Evolutionary conservation across 2,329 filamentous ascomycete genomes (phyloP).

Genomic region (Cordyceps cicadae): DNA sequence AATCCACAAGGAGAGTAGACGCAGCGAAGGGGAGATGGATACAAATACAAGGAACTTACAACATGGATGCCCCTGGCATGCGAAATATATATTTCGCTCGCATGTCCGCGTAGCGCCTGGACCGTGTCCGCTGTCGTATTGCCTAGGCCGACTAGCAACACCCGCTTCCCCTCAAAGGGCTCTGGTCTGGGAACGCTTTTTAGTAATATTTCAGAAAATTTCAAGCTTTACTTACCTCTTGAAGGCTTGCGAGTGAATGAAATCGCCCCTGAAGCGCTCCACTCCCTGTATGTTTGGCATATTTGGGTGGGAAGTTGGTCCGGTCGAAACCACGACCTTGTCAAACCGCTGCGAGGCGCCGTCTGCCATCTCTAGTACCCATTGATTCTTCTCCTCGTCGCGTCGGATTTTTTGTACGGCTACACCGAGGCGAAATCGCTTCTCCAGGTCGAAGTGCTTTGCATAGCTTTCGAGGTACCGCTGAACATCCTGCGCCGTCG

Average conservation of each 20-base stretch:
- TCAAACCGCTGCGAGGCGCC: slow-evolving; percentile 23
- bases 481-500: slow-evolving; percentile 19
- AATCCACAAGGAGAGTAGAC: background rate
- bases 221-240: slow-evolving; percentile 19
- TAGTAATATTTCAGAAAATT: background rate
- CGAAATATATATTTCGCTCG: slow-evolving; percentile 32
- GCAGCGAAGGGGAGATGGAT: slow-evolving; percentile 12
- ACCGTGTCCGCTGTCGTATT: slow-evolving; percentile 27
- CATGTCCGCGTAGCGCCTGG: slow-evolving; percentile 25
- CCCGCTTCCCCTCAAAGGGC: slow-evolving; percentile 31
- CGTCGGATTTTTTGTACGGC: slow-evolving; percentile 16
- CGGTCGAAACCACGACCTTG: slow-evolving; percentile 29
- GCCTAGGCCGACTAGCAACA: slow-evolving; percentile 36
- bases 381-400: slow-evolving; percentile 17
- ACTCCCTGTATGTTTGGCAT: slow-evolving; percentile 28
- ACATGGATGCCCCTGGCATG: slow-evolving; percentile 29
- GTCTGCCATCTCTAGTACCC: slow-evolving; percentile 21
- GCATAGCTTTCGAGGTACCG: slow-evolving; percentile 27
- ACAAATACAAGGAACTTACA: background rate
- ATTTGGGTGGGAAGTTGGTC: slow-evolving; percentile 25
- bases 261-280: slow-evolving; percentile 28
- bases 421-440: slow-evolving; percentile 20
- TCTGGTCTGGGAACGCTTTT: slow-evolving; percentile 15
- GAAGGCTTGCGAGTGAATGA: slow-evolving; percentile 32
- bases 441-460: slow-evolving; percentile 23